Evolutionary conservation across 2,329 filamentous ascomycete genomes (phyloP).

Genomic region (Aspergillus puulaauensis): DNA sequence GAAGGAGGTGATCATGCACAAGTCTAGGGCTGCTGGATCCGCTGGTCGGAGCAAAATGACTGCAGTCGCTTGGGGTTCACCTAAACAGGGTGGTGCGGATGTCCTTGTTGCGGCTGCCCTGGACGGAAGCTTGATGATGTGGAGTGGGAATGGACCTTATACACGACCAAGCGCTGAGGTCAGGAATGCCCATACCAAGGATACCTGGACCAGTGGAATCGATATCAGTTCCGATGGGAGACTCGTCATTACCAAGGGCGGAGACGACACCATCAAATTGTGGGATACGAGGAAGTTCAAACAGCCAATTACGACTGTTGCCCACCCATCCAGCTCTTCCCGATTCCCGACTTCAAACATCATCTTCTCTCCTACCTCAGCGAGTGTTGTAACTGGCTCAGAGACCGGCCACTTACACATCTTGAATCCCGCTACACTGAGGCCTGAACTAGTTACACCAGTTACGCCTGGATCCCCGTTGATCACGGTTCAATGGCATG

Average conservation of each 20-base stretch:
- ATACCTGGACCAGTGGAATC: conserved; percentile 89
- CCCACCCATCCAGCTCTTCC: conserved; percentile 78
- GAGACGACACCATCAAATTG: conserved; percentile 88
- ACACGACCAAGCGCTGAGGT: conserved; percentile 80
- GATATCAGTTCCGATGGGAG: conserved; percentile 89
- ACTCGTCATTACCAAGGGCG: conserved; percentile 85
- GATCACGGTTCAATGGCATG: conserved; percentile 86
- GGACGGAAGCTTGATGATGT: conserved; percentile 90
- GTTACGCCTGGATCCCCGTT: conserved; percentile 83
- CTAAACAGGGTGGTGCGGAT: conserved; percentile 73
- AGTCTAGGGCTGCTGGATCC: conserved; percentile 82
- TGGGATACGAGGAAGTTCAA: conserved; percentile 99
- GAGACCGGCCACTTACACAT: conserved; percentile 84
- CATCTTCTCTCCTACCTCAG: conserved; percentile 79
- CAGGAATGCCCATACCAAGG: conserved; percentile 73
- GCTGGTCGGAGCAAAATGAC: conserved; percentile 94
- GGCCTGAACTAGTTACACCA: conserved; percentile 78
- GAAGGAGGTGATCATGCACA: conserved; percentile 93
- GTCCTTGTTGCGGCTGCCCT: conserved; percentile 78
- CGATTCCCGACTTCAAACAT: conserved; percentile 86
- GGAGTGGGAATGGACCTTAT: conserved; percentile 84
- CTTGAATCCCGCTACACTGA: conserved; percentile 86
- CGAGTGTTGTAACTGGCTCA: conserved; percentile 86
- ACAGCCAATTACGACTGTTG: conserved; percentile 74
- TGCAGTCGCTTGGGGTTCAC: conserved; percentile 79